Evolutionary conservation across 148 eudicot species (phyloP).

Genomic region (Dianthus caryophyllus): DNA sequence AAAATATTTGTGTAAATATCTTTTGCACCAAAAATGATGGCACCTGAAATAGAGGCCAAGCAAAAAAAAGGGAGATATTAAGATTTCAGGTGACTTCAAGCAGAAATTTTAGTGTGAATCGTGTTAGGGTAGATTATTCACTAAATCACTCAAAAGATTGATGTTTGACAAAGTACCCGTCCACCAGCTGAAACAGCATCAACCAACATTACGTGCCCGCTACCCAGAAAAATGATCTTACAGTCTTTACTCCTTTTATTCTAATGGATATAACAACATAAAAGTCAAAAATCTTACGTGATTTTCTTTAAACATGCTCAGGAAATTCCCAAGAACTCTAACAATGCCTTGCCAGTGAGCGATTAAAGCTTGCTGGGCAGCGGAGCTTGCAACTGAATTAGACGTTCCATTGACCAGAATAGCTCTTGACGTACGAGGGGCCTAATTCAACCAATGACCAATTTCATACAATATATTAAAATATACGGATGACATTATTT

Average conservation of each 20-base stretch:
- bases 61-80: neutral
- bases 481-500: neutral
- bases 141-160: neutral
- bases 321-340: constrained; percentile 67
- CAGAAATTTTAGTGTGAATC: neutral
- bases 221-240: too few relatives aligned
- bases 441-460: constrained; percentile 37
- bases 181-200: neutral
- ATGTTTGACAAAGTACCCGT: neutral
- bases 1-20: constrained; percentile 94
- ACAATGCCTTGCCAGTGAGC: constrained; percentile 99
- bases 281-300: constrained; percentile 49
- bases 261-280: neutral
- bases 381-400: constrained; percentile 70
- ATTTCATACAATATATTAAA: constrained; percentile 11
- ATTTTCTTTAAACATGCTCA: constrained; percentile 72
- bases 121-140: neutral
- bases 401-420: constrained; percentile 92
- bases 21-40: constrained; percentile 94
- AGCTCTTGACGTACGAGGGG: constrained; percentile 96
- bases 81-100: neutral
- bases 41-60: constrained; percentile 43
- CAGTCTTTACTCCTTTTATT: neutral
- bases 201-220: neutral
- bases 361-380: constrained; percentile 91